Percentiles rank a stretch among this genome's conserved stretches.
Conservation (phyloP, 2,329 filamentous ascomycete species). For the Pyricularia sp. region DNA sequence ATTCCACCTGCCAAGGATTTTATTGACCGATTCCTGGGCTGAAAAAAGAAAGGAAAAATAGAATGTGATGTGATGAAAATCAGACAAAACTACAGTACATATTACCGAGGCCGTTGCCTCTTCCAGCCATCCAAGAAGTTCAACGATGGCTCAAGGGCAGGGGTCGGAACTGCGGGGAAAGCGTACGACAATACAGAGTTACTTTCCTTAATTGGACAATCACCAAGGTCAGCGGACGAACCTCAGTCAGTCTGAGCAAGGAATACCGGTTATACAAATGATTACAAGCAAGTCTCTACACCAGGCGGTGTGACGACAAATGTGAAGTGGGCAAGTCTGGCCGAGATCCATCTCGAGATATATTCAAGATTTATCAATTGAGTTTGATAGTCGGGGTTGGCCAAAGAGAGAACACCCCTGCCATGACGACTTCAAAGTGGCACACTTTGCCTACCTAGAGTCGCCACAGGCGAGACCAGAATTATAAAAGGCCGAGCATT, state of each 20-base stretch:
- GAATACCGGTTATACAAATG: background rate
- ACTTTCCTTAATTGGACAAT: background rate
- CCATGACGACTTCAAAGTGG: background rate
- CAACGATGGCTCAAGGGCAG: background rate
- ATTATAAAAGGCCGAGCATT: background rate
- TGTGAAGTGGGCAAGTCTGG: background rate
- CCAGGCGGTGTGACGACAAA: background rate
- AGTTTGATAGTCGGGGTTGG: background rate
- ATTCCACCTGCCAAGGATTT: background rate
- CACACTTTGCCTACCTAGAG: background rate
- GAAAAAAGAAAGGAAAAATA: no score
- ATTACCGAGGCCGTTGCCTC: background rate
- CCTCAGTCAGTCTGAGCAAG: background rate
- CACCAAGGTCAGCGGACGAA: background rate
- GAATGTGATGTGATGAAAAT: background rate
- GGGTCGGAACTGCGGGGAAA: background rate
- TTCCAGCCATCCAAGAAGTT: background rate
- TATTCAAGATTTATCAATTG: background rate
- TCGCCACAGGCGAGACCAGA: background rate
- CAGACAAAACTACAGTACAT: background rate
- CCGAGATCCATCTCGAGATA: background rate
- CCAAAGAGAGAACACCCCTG: background rate
- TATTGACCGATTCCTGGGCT: background rate
- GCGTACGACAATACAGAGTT: background rate
- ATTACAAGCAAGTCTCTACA: background rate